Evolutionary conservation across 2,329 filamentous ascomycete genomes (phyloP).

Genomic region (Plenodomus biglobosus): DNA sequence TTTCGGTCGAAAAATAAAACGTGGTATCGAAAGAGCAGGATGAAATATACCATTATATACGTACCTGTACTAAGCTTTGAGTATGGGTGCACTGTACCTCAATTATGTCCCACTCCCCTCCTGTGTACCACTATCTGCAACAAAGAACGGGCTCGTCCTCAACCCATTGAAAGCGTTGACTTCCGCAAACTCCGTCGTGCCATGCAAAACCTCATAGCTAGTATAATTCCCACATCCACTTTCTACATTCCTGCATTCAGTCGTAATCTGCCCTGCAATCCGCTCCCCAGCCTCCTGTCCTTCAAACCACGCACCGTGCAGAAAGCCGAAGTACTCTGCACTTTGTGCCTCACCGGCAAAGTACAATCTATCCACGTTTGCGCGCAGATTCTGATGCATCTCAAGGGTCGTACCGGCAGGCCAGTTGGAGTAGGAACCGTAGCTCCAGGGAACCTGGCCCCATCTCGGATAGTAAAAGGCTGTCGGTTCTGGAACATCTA

Average conservation of each 20-base stretch:
- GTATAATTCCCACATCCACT: constrained; percentile 32
- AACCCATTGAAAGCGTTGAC: constrained; percentile 38
- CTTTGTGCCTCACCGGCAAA: constrained; percentile 68
- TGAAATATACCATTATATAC: too few relatives aligned
- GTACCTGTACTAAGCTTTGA: too few relatives aligned
- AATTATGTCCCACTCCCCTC: not conserved
- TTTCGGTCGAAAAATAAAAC: too few relatives aligned
- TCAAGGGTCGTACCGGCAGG: constrained; percentile 64
- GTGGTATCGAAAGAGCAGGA: too few relatives aligned
- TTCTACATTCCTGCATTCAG: constrained; percentile 25
- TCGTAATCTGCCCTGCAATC: constrained; percentile 33
- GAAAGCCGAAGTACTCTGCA: constrained; percentile 64
- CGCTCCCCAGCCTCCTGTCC: constrained; percentile 36
- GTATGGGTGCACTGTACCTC: too few relatives aligned
- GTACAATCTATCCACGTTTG: constrained; percentile 63
- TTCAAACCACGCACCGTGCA: constrained; percentile 54
- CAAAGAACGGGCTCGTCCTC: constrained; percentile 29
- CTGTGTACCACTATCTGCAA: constrained; percentile 8
- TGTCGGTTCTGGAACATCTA: constrained; percentile 59
- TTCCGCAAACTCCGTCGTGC: constrained; percentile 32
- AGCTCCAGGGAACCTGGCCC: constrained; percentile 54
- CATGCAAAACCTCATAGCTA: constrained; percentile 34
- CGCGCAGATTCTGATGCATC: constrained; percentile 67
- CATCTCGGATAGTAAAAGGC: constrained; percentile 65
- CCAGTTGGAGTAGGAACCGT: constrained; percentile 70